Evolutionary conservation across 305 asterid species (phyloP), one percentile per base, ranked within the genome.

Genomic region (Fraxinus platypoda): DNA sequence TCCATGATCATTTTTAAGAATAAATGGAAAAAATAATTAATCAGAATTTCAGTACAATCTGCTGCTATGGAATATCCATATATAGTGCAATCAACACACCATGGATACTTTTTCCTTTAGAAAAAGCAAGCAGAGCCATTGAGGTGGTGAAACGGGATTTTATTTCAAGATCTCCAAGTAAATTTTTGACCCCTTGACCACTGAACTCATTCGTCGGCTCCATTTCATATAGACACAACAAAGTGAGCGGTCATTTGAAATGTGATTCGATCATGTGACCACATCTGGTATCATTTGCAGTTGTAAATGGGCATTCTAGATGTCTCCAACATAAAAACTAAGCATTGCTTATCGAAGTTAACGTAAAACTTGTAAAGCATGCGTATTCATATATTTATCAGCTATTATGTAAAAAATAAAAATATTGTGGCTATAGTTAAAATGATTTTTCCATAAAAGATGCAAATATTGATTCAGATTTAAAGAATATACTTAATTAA

Each of bases 1-100:
- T 46, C 8, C 23, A 4, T 71, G 49, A 81, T 31, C 54, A 70
- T 70, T 62, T 57, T 70, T 81, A 82, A 72, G 17, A 31, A 35
- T 49, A 79, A 19, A 78, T 33, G 33, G 52, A 28, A 23, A 78
- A 76, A 68, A 83, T 21, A 21, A 30, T 70, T 28, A 70, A 30
- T 70, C 41, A 30, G 13, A 1, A 28, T 70, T 21, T 70, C 75
- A 30, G 11, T 28, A 28, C 23, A 70, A 30, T 70, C 23, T 30
- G 38, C 75, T 70, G 9, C 75, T 7, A 70, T 70, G 38, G 38
- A 28, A 70, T 66, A 28, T 70, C 75, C 3, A 70, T 70, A 70
- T 5, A 70, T 30, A 13, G 75, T 30, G 28, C 21, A 12, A 70
- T 30, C 38, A 70, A 70, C 37, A 12, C 19, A 8, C 75, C 75